Conservation (phyloP, 164 flowering plant species). For the Dillenia turbinata region DNA sequence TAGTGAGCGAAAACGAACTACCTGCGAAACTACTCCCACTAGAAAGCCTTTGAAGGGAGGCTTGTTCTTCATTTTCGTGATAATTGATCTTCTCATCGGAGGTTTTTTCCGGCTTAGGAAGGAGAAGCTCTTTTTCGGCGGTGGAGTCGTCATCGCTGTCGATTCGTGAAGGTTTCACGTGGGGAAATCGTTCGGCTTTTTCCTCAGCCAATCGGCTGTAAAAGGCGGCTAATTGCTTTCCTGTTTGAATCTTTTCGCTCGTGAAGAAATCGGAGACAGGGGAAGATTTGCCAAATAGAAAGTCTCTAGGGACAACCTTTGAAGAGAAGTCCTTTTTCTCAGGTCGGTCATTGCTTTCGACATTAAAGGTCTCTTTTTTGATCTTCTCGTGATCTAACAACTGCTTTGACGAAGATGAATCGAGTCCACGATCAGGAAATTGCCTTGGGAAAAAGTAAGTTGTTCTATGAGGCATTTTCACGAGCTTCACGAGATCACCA, state of each 20-base stretch:
- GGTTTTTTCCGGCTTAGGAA: slow-evolving; percentile 17
- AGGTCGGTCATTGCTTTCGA: slow-evolving; percentile 23
- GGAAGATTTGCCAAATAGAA: slow-evolving; percentile 2
- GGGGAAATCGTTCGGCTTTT: slow-evolving; percentile 21
- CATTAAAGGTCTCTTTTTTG: slow-evolving; percentile 10
- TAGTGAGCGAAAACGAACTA: slow-evolving; percentile 66
- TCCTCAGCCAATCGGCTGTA: slow-evolving; percentile 40
- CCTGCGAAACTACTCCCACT: slow-evolving; percentile 65
- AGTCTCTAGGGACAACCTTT: slow-evolving; percentile 1
- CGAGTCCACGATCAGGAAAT: slow-evolving; percentile 48
- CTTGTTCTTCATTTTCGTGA: slow-evolving; percentile 36
- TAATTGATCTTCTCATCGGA: slow-evolving; percentile 15
- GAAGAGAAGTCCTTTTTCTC: slow-evolving; percentile 4
- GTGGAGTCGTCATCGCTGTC: slow-evolving; percentile 14
- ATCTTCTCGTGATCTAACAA: slow-evolving; percentile 51
- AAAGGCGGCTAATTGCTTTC: slow-evolving; percentile 37
- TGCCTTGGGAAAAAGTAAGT: slow-evolving; percentile 77
- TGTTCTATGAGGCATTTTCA: slow-evolving; percentile 76
- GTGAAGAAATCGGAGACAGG: slow-evolving; percentile 33
- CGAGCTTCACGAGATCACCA: slow-evolving; percentile 10
- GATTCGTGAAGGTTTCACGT: slow-evolving; percentile 20
- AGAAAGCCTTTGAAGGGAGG: slow-evolving; percentile 51
- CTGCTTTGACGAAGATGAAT: slow-evolving; percentile 21
- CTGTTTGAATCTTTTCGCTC: slow-evolving; percentile 27
- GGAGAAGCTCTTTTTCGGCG: slow-evolving; percentile 27